phyloP scores from a whole-genome alignment of 2,329 filamentous ascomycete species.

The Cyphellophora europaea region DNA sequence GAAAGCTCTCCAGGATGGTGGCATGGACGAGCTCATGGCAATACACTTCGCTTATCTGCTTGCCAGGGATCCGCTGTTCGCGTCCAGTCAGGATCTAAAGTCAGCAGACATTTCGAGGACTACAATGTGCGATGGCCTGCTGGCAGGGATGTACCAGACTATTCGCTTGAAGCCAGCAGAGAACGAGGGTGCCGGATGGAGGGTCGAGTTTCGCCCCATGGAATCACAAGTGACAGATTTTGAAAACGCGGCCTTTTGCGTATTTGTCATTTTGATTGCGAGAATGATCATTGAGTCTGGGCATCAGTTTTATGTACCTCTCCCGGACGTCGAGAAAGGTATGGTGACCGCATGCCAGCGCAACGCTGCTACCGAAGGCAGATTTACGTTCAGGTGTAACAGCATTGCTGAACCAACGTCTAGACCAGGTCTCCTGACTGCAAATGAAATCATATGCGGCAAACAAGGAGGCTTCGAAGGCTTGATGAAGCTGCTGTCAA shows the following conservation, averaged over 20 bases:
- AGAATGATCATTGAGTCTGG: constrained; percentile 86
- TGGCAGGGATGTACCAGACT: constrained; percentile 98
- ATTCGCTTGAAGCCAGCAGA: constrained; percentile 86
- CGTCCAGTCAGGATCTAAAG: constrained; percentile 86
- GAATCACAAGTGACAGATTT: constrained; percentile 97
- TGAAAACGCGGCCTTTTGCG: constrained; percentile 90
- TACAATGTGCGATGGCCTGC: constrained; percentile 94
- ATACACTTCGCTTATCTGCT: constrained; percentile 98
- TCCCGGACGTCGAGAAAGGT: constrained; percentile 78
- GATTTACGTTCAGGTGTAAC: constrained; percentile 92
- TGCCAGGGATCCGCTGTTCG: constrained; percentile 88
- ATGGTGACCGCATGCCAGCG: constrained; percentile 88
- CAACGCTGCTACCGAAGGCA: constrained; percentile 71
- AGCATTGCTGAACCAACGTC: too few relatives aligned
- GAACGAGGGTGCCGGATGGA: constrained; percentile 87
- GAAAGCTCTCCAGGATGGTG: constrained; percentile 67
- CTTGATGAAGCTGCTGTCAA: too few relatives aligned
- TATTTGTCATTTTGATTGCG: constrained; percentile 92
- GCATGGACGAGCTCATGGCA: constrained; percentile 87
- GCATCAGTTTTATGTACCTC: constrained; percentile 91
- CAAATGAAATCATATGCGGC: too few relatives aligned
- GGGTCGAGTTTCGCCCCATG: constrained; percentile 94
- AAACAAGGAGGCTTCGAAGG: too few relatives aligned
- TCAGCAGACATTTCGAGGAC: constrained; percentile 80
- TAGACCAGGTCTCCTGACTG: too few relatives aligned